Evolutionary conservation across 2,329 filamentous ascomycete genomes (phyloP), one percentile per base, ranked within the genome.

Genomic region (Penicillium brasilianum): DNA sequence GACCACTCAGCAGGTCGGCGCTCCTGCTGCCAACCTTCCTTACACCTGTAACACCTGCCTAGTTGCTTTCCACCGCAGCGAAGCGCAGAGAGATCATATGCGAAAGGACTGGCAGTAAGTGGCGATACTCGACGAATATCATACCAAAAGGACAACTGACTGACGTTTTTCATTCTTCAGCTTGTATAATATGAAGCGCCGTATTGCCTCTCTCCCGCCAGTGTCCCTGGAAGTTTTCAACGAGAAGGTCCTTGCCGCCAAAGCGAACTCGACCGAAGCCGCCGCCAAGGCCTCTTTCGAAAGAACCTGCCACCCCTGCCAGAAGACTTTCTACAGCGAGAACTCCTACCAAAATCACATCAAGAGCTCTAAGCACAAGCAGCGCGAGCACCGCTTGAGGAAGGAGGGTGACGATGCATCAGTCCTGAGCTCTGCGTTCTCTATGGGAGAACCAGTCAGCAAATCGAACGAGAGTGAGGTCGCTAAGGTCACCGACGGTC

Each of bases 11-110:
- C 72, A 76, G 63, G 70, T 72, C 30, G 75, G 73, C 57, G 68
- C 32, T 30, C 76, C 55, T 36, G 61, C 64, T 20, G 75, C 85
- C 34, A 84, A 89, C 28, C 92, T 97, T 76, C 94, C 95, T 1
- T 99, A 94, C 81, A 98, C 94, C 58, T 99, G 95, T 87, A 99
- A 98, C 79, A 95, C 93, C 60, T 99, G 95, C 76, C 92, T 97
- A 77, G 93, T 99, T 70, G 95, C 94, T 55, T 99, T 98, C 80
- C 90, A 94, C 68, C 93, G 92, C 74, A 93, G 91, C 76, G 94
- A 98, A 75, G 85, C 96, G 59, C 95, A 99, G 81, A 89, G 95
- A 76, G 89, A 87, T 39, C 95, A 99, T 76, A 99, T 99, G 95
- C 93, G 95, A 78, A 95, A 90, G 71, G 95, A 99, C 81, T 99